Evolutionary conservation across 2,329 filamentous ascomycete genomes (phyloP).

Genomic region (Microascus cirrosus): DNA sequence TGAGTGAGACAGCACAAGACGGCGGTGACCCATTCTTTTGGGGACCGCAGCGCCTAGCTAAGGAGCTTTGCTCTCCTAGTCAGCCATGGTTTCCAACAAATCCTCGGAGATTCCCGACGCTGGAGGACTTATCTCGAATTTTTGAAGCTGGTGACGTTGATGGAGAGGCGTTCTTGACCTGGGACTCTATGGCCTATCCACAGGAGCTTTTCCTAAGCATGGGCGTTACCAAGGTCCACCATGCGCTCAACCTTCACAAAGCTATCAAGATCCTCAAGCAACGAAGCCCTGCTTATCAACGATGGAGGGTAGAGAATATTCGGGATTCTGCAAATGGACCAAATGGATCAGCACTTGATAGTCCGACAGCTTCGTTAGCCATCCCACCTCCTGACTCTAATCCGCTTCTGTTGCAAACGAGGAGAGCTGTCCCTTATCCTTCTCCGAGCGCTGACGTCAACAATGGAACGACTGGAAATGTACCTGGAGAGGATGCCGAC

Average conservation of each 20-base stretch:
- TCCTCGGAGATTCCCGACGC: conserved; percentile 14
- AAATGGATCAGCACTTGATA: neutral
- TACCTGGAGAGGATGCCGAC: neutral
- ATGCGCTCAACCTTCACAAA: neutral
- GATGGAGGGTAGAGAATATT: neutral
- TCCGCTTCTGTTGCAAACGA: neutral
- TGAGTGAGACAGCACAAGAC: conserved; percentile 7
- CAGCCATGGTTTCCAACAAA: conserved; percentile 38
- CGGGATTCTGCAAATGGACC: neutral
- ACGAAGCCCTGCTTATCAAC: neutral
- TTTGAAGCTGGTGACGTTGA: conserved; percentile 54
- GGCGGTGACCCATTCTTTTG: conserved; percentile 61
- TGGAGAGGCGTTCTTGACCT: conserved; percentile 52
- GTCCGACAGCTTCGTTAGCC: neutral
- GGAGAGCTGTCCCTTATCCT: neutral
- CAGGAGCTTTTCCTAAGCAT: conserved; percentile 41
- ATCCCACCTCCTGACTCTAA: neutral
- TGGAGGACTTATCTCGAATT: conserved; percentile 32
- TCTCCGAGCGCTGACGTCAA: neutral
- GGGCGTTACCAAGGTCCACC: conserved; percentile 41
- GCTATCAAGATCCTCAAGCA: neutral
- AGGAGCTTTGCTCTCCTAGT: conserved; percentile 48
- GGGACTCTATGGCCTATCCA: conserved; percentile 36
- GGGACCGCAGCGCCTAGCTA: conserved; percentile 55
- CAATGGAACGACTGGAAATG: too few relatives aligned